A percentile compares a stretch with the other conserved stretches of the same genome.
phyloP scores from a whole-genome alignment of 2,329 filamentous ascomycete genomes.

The Arthrobotrys pseudoclavata region DNA sequence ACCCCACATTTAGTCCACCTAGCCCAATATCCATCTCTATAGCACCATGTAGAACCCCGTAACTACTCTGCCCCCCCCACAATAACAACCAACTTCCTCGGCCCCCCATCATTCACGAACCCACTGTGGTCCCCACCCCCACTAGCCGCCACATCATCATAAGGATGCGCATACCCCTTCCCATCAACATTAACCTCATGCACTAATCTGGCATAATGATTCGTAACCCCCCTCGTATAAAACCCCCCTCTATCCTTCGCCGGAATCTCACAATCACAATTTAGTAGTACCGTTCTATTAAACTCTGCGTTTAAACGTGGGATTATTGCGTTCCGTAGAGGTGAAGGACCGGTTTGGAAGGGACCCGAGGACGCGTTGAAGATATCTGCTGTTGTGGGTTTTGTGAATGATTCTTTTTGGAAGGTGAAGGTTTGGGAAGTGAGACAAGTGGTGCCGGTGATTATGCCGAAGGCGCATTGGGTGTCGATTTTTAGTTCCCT shows the following conservation, averaged over 20 bases:
- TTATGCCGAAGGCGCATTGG: constrained; percentile 72
- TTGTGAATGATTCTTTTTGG: constrained; percentile 68
- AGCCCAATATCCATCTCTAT: too few relatives aligned
- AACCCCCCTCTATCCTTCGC: constrained; percentile 70
- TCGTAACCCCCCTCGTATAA: constrained; percentile 72
- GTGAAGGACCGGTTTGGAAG: constrained; percentile 67
- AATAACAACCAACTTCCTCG: constrained; percentile 72
- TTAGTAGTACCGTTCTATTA: constrained; percentile 78
- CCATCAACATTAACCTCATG: constrained; percentile 74
- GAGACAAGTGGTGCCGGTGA: constrained; percentile 69
- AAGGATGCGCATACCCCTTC: constrained; percentile 78
- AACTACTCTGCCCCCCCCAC: constrained; percentile 67
- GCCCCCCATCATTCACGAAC: constrained; percentile 72
- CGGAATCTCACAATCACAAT: constrained; percentile 58
- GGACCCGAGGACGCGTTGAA: constrained; percentile 77
- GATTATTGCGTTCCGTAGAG: constrained; percentile 66
- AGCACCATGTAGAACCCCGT: too few relatives aligned
- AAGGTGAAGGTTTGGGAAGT: constrained; percentile 65
- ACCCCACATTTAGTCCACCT: too few relatives aligned
- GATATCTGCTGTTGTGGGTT: constrained; percentile 75
- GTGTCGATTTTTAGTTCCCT: constrained; percentile 74
- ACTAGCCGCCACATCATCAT: constrained; percentile 76
- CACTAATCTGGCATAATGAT: constrained; percentile 77
- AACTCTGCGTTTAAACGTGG: constrained; percentile 80
- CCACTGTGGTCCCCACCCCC: constrained; percentile 74